These are phyloP conservation scores for Epicoccum sorghinum DNA, from an alignment of 2,329 filamentous ascomycete species.

Conservation along the genomic window DNA sequence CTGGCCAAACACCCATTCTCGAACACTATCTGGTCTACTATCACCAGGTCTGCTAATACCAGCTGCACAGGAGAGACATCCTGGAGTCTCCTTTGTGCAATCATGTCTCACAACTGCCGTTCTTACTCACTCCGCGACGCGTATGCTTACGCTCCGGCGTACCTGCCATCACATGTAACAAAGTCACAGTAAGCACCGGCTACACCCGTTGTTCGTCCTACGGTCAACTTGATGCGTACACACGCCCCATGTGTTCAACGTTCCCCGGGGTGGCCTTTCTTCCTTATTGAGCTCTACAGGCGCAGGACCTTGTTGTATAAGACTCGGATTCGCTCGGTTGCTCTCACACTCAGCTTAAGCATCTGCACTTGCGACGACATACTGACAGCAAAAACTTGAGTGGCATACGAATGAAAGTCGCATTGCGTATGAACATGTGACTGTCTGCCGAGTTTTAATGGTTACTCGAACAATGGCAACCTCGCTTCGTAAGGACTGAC, in stretches of 20 bases:
- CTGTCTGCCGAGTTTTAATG: background rate
- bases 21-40: background rate
- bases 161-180: background rate
- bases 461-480: background rate
- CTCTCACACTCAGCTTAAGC: too few species aligned
- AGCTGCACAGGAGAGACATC: background rate
- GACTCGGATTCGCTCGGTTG: background rate
- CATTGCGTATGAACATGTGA: too few species aligned
- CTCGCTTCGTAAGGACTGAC: background rate
- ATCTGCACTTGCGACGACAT: too few species aligned
- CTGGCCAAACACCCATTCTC: background rate
- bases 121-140: background rate
- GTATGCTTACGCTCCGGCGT: background rate
- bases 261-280: background rate
- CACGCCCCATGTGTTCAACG: conserved; percentile 3
- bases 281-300: background rate
- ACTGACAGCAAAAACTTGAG: too few species aligned
- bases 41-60: background rate
- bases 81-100: background rate
- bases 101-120: background rate
- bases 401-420: background rate
- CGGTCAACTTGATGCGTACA: conserved; percentile 1
- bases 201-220: background rate
- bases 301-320: background rate
- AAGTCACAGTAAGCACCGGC: background rate